Evolutionary conservation across 2,329 filamentous ascomycete species (phyloP), one percentile per base, ranked within the genome.

Genomic region (Diaporthe sp.): DNA sequence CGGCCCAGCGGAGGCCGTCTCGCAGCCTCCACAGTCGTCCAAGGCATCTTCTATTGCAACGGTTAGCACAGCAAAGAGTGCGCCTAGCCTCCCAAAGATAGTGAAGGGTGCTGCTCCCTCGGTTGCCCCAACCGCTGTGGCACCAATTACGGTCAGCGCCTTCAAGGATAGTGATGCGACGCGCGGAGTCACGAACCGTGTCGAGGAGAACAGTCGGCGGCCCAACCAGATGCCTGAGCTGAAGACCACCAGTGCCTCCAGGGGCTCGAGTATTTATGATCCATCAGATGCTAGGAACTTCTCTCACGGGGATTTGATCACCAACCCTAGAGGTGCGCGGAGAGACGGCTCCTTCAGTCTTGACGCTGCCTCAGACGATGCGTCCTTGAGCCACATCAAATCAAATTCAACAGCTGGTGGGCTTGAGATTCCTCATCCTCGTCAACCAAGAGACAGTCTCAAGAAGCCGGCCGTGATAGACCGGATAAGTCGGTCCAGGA

Each of bases 401-500:
- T 79, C 80, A 84, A 86, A 30, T 65, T 78, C 39, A 77, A 76
- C 66, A 35, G 30, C 65, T 37, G 59, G 73, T 47, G 59, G 70
- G 4, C 61, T 75, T 19, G 58, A 58, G 58, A 79, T 42, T 69
- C 82, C 39, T 78, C 79, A 22, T 73, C 78, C 17, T 73, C 80
- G 13, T 75, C 80, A 30, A 6, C 78, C 81, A 10, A 78, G 78
- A 27, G 85, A 86, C 10, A 78, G 83, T 50, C 79, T 84, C 76
- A 81, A 87, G 80, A 82, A 85, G 75, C 84, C 91, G 1, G 85
- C 86, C 3, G 86, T 90, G 6, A 90, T 91, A 72, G 86, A 89
- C 77, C 87, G 87, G n/a, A 89, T 91, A 61, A 88, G 84, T 75
- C 84, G 84, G 12, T 84, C 87, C 12, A 84, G 84, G 39, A 84